These are phyloP conservation scores for Candida chauliodis DNA, from an alignment of 805 yeast genomes.

Conservation along the genomic window DNA sequence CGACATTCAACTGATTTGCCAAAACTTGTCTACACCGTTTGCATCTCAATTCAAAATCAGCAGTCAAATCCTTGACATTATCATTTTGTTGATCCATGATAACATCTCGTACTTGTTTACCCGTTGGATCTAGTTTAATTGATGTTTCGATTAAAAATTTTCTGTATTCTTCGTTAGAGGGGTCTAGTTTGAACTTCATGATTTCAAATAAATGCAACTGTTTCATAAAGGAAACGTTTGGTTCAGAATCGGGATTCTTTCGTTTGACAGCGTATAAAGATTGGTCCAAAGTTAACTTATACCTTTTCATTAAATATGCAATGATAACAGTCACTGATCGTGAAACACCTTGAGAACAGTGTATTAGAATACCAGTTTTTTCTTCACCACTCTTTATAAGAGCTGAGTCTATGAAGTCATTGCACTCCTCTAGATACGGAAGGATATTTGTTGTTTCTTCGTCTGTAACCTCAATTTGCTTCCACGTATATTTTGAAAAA, in stretches of 20 bases:
- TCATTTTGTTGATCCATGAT: conserved; percentile 7
- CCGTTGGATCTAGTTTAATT: conserved; percentile 38
- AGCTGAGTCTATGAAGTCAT: conserved; percentile 64
- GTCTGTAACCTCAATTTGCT: conserved; percentile 72
- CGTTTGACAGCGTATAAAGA: conserved; percentile 76
- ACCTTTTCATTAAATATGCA: conserved; percentile 49
- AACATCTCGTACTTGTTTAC: conserved; percentile 27
- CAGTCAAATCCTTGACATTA: conserved; percentile 7
- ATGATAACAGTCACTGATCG: conserved; percentile 45
- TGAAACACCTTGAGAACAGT: conserved; percentile 52
- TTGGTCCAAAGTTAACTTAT: conserved; percentile 53
- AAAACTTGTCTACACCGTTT: conserved; percentile 73
- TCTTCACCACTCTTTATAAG: conserved; percentile 34
- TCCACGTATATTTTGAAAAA: conserved; percentile 43
- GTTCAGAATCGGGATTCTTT: conserved; percentile 56
- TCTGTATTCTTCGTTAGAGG: conserved; percentile 19
- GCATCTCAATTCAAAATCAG: conserved; percentile 56
- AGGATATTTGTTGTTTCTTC: conserved; percentile 64
- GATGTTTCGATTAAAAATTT: conserved; percentile 23
- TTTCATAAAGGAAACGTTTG: conserved; percentile 69
- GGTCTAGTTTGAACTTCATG: conserved; percentile 26
- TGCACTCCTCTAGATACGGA: conserved; percentile 56
- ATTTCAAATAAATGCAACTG: conserved; percentile 64
- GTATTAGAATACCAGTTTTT: conserved; percentile 45
- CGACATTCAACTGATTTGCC: conserved; percentile 60